phyloP scores from a whole-genome alignment of 768 basidiomycete species.

The Podaxis sp. region DNA sequence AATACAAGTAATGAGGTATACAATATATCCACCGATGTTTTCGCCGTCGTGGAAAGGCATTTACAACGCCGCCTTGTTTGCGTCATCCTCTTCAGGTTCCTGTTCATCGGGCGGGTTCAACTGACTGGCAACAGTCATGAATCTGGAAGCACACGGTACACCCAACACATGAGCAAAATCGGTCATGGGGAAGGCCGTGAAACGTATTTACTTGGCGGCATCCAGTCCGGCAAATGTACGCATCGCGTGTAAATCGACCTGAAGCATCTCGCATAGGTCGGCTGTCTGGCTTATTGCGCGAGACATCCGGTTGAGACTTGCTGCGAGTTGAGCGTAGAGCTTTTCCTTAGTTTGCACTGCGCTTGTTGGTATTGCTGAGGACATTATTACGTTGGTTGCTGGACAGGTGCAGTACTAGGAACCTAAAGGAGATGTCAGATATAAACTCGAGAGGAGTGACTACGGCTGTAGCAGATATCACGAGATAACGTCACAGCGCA shows the following conservation, averaged over 20 bases:
- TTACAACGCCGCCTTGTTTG: neutral
- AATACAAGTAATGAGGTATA: neutral
- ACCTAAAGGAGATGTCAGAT: neutral
- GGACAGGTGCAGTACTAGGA: neutral
- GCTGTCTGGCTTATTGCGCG: conserved; percentile 70
- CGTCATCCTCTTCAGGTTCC: conserved; percentile 17
- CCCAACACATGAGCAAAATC: neutral
- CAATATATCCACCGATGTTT: neutral
- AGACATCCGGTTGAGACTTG: conserved; percentile 66
- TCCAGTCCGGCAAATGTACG: conserved; percentile 74
- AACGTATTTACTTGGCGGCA: conserved; percentile 69
- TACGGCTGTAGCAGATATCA: neutral
- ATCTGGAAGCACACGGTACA: conserved; percentile 24
- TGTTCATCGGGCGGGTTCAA: conserved; percentile 35
- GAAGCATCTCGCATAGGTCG: conserved; percentile 73
- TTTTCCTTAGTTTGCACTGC: conserved; percentile 80
- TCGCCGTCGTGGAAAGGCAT: neutral
- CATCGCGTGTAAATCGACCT: conserved; percentile 78
- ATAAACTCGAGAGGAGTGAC: neutral
- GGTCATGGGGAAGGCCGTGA: neutral
- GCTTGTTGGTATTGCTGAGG: conserved; percentile 41
- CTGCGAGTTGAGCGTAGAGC: conserved; percentile 75
- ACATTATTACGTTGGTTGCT: conserved; percentile 1
- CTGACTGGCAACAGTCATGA: conserved; percentile 43
- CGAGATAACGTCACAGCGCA: neutral